Base-by-base conservation (phyloP, 2,329 filamentous ascomycete species). In the Botryosphaeria dothidea region DNA sequence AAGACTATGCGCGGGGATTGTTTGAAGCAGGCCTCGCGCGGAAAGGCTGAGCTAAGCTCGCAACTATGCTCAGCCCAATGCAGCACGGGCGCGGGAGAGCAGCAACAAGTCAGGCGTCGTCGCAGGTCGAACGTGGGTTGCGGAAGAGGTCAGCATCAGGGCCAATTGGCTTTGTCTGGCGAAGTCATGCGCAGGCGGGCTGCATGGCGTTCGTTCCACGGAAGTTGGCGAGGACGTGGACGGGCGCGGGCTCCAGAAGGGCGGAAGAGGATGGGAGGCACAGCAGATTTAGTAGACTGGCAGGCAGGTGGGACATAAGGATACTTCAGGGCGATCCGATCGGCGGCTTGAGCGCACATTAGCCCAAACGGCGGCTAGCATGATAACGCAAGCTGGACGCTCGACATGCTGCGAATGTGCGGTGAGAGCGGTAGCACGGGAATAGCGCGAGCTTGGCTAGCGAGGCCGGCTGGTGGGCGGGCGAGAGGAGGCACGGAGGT, bases 121-220 rank as follows among this genome's bases (percentile, higher is more conserved):
- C 36, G 43, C 56, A 45, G 29, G 58, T 62, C 31, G 48, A 46
- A 15, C 21, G 52, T 36, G 21, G 46, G 60, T 19, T 21, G 60
- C 46, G 60, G 41, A 31, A 23, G 19, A 38, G 62, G 56, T 49
- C 29, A 58, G 52, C 63, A 60, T 58, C 43, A 29, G 43, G 63
- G 46, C 63, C 63, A 65, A 65, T 65, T 31, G 63, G 54, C 51
- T 45, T 25, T n/a, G 45, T n/a, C 41, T 21, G 34, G 29, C 15
- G 25, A 25, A 58, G 63, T 65, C 63, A 65, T 49, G 63, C 54
- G 63, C 31, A 25, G 38, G 29, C 21, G 21, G 52, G 36, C 38
- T 65, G 63, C 63, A 65, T 65, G 63, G 27, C 36, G 63, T 31
- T 41, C 41, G 63, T 64, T 57, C 52, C 54, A 60, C 52, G 54